Conservation (phyloP, 371 early-diverging fungal genomes). For the Mucor lusitanicus region DNA sequence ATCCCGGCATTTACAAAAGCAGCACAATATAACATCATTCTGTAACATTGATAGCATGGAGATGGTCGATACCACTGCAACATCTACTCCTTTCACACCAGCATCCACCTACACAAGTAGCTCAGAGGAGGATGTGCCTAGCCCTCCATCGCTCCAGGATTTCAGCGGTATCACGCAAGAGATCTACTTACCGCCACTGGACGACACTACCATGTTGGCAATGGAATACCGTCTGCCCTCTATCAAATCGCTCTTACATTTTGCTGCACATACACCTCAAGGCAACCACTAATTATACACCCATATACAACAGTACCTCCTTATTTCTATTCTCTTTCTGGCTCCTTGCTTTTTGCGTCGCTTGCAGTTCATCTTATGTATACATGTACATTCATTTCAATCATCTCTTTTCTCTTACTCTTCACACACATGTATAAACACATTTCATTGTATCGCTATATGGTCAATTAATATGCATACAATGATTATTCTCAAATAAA, state of each 20-base stretch:
- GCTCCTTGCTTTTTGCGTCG: not conserved
- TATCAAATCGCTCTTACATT: conserved; percentile 17
- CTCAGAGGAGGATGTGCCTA: not conserved
- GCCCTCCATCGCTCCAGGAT: not conserved
- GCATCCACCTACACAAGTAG: conserved; percentile 1
- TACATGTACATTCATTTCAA: not conserved
- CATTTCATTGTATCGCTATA: not conserved
- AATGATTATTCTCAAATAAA: not conserved
- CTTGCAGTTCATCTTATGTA: not conserved
- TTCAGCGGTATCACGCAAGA: not conserved
- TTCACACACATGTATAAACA: not conserved
- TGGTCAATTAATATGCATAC: not conserved
- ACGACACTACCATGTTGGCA: conserved; percentile 5
- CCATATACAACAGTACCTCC: not conserved
- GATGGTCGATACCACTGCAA: not conserved
- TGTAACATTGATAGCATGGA: conserved; percentile 11
- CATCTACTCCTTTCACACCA: conserved; percentile 3
- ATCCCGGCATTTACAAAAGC: conserved; percentile 43
- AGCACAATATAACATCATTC: conserved; percentile 9
- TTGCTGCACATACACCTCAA: not conserved
- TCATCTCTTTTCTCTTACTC: not conserved
- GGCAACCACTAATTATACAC: not conserved
- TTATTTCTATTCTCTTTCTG: not conserved
- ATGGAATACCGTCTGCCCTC: conserved; percentile 18
- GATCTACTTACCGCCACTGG: conserved; percentile 20